phyloP scores from a whole-genome alignment of 768 basidiomycete genomes.

The Sporobolomyces roseus region DNA sequence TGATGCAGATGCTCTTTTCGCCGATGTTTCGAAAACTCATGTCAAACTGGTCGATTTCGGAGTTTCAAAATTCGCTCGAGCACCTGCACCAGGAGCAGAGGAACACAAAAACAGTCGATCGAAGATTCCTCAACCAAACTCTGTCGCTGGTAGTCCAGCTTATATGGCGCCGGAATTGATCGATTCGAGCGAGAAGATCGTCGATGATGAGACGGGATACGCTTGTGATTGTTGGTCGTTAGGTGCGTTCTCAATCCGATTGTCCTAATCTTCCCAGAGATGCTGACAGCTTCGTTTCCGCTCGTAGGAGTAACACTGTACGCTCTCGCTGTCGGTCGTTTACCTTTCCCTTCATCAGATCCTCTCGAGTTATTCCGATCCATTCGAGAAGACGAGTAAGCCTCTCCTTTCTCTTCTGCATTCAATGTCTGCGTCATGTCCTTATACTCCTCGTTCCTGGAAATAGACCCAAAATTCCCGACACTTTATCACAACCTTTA shows the following conservation, averaged over 20 bases:
- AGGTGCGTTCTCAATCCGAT: slow-evolving; percentile 33
- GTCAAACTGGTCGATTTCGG: slow-evolving; percentile 99
- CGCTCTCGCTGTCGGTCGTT: slow-evolving; percentile 38
- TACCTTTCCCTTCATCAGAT: slow-evolving; percentile 36
- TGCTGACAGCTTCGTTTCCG: too few relatives aligned
- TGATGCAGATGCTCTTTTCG: slow-evolving; percentile 74
- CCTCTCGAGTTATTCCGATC: slow-evolving; percentile 39
- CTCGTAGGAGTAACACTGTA: slow-evolving; percentile 38
- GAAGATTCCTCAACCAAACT: slow-evolving; percentile 28
- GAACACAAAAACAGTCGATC: slow-evolving; percentile 39
- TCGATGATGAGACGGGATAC: slow-evolving; percentile 26
- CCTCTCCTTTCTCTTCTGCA: background rate
- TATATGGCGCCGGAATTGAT: slow-evolving; percentile 95
- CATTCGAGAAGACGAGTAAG: slow-evolving; percentile 37
- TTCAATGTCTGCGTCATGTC: too few relatives aligned
- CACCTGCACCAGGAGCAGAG: slow-evolving; percentile 53
- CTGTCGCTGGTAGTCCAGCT: slow-evolving; percentile 86
- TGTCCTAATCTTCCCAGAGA: too few relatives aligned
- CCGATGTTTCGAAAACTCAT: slow-evolving; percentile 63
- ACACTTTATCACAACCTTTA: slow-evolving; percentile 1
- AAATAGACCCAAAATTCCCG: slow-evolving; percentile 9
- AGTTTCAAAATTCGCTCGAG: slow-evolving; percentile 76
- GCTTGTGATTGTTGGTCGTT: slow-evolving; percentile 44
- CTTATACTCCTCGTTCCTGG: too few relatives aligned
- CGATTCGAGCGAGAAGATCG: slow-evolving; percentile 46